Conservation (phyloP, 2,329 filamentous ascomycete species). For the Fusarium kyushuense region DNA sequence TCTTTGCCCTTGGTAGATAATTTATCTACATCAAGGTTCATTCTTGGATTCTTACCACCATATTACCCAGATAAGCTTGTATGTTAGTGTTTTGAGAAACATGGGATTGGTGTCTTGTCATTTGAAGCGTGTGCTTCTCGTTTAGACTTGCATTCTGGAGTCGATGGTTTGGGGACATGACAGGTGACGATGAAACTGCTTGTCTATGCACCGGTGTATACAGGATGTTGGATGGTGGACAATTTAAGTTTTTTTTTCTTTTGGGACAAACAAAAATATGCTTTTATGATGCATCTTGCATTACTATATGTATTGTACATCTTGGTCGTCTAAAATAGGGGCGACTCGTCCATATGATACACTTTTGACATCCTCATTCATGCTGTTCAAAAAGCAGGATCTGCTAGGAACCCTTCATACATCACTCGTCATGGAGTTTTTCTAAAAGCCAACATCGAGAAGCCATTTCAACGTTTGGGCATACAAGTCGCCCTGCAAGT, state of each 20-base stretch:
- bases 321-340: conserved; percentile 36
- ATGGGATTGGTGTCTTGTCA: conserved; percentile 45
- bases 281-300: conserved; percentile 43
- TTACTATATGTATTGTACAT: conserved; percentile 51
- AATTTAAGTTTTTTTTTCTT: conserved; percentile 42
- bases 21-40: conserved; percentile 7
- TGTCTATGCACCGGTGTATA: conserved; percentile 42
- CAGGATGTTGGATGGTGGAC: conserved; percentile 43
- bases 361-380: conserved; percentile 38
- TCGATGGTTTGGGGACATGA: conserved; percentile 45
- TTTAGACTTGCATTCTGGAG: conserved; percentile 50
- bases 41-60: conserved; percentile 38
- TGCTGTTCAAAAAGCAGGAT: not conserved
- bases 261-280: conserved; percentile 42
- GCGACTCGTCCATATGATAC: conserved; percentile 47
- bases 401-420: not conserved
- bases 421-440: not conserved
- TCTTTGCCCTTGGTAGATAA: conserved; percentile 62
- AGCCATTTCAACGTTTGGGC: conserved; percentile 51
- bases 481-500: conserved; percentile 52
- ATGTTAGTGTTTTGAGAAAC: conserved; percentile 48
- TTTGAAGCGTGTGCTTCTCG: conserved; percentile 46
- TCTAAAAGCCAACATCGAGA: conserved; percentile 53
- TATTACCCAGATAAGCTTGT: conserved; percentile 44
- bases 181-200: conserved; percentile 41